These are phyloP conservation scores for Polychaeton citri DNA, from an alignment of 2,329 filamentous ascomycete species.

Conservation along the genomic window DNA sequence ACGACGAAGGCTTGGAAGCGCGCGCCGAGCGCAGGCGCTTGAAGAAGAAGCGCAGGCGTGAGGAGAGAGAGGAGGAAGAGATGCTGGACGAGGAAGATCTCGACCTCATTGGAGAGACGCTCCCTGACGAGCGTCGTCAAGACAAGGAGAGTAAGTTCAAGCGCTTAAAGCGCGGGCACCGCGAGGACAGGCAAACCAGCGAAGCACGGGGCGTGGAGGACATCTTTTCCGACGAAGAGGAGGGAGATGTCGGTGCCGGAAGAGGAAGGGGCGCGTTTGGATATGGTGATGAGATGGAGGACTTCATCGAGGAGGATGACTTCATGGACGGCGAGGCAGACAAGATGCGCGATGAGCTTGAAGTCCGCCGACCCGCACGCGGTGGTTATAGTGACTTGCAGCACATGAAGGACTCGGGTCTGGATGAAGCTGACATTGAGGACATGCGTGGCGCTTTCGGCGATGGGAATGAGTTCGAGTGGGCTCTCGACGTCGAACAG, in stretches of 20 bases:
- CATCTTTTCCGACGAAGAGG: conserved; percentile 93
- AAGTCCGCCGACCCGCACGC: conserved; percentile 70
- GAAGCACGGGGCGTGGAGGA: conserved; percentile 67
- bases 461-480: conserved; percentile 89
- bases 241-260: conserved; percentile 42
- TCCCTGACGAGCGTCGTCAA: conserved; percentile 54
- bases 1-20: conserved; percentile 60
- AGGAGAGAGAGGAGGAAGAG: conserved; percentile 74
- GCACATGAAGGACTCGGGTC: conserved; percentile 48
- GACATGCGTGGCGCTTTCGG: conserved; percentile 96
- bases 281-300: conserved; percentile 64
- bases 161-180: conserved; percentile 82
- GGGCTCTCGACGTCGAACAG: conserved; percentile 81
- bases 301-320: conserved; percentile 95
- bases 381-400: conserved; percentile 58
- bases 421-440: conserved; percentile 85
- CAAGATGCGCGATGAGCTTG: conserved; percentile 68
- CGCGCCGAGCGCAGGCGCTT: conserved; percentile 49
- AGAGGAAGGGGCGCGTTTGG: conserved; percentile 24
- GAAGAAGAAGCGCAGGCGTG: conserved; percentile 62
- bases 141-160: conserved; percentile 80
- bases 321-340: conserved; percentile 73
- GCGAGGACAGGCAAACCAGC: conserved; percentile 50
- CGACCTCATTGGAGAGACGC: conserved; percentile 79
- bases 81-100: conserved; percentile 87